These are phyloP conservation scores for Coccomyxa sp. DNA, from an alignment of 139 green algal species.

Conservation along the genomic window DNA sequence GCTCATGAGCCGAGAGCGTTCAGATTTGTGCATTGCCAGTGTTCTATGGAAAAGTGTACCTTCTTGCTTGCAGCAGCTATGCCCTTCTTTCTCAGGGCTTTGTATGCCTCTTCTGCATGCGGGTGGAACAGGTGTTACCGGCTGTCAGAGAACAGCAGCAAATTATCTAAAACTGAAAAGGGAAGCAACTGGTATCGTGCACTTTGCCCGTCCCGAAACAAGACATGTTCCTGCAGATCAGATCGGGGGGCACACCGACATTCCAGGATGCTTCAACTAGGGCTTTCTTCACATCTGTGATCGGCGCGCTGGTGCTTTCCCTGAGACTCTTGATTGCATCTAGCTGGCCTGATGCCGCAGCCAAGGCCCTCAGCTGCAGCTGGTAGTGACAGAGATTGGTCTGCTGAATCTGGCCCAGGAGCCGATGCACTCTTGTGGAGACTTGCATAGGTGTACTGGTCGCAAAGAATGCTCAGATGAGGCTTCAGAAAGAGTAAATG, in stretches of 20 bases:
- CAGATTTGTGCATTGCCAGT: background rate
- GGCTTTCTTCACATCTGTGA: conserved; percentile 78
- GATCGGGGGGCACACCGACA: conserved; percentile 34
- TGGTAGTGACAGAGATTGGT: background rate
- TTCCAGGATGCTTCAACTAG: conserved; percentile 61
- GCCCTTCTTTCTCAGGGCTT: conserved; percentile 76
- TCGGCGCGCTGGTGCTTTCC: conserved; percentile 68
- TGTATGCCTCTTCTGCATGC: conserved; percentile 36
- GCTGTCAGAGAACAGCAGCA: background rate
- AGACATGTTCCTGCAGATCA: background rate
- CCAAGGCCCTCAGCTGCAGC: background rate
- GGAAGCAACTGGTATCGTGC: background rate
- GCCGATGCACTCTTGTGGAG: background rate
- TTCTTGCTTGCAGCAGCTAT: conserved; percentile 89
- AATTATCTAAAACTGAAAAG: background rate
- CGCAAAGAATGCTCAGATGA: background rate
- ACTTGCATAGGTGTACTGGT: background rate
- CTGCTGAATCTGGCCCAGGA: background rate
- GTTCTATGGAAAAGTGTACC: background rate
- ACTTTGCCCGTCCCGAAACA: background rate
- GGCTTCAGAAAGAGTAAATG: background rate
- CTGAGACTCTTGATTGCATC: conserved; percentile 74
- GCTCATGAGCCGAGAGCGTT: background rate
- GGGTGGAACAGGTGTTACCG: background rate
- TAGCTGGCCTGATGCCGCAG: conserved; percentile 29